Percentiles rank a stretch among this genome's conserved stretches.
Evolutionary conservation across 2,329 filamentous ascomycete genomes (phyloP).

Genomic region (Escovopsis sp.): DNA sequence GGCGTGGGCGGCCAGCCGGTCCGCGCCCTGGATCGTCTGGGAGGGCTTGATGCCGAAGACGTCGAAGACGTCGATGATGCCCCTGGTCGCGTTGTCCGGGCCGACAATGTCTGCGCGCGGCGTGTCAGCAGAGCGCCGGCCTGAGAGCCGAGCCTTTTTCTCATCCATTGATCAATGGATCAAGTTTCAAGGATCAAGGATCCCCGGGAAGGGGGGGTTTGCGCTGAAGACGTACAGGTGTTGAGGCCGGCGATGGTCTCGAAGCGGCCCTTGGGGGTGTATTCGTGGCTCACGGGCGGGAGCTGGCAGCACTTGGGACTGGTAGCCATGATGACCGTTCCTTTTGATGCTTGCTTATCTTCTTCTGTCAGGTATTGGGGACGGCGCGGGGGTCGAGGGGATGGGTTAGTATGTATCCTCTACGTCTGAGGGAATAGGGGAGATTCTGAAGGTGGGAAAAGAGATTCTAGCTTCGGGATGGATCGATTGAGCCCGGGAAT

Average conservation of each 20-base stretch:
- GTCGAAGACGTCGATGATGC: slow-evolving; percentile 32
- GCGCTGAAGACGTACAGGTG: slow-evolving; percentile 20
- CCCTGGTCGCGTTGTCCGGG: slow-evolving; percentile 19
- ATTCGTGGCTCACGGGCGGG: slow-evolving; percentile 24
- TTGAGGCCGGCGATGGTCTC: slow-evolving; percentile 25
- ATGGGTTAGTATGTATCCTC: no score
- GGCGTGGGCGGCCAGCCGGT: slow-evolving; percentile 23
- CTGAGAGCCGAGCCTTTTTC: neutral
- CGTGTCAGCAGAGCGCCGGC: neutral
- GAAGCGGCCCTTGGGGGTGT: slow-evolving; percentile 26
- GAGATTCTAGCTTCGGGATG: neutral
- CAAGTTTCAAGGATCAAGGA: no score
- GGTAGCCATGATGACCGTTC: slow-evolving; percentile 3
- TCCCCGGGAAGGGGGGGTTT: no score
- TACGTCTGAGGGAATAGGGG: no score
- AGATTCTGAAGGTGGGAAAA: no score
- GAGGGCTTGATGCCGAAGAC: slow-evolving; percentile 27
- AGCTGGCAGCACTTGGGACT: slow-evolving; percentile 16
- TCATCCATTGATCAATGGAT: no score
- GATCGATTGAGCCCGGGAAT: neutral
- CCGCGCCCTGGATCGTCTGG: slow-evolving; percentile 34
- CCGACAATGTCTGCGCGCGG: slow-evolving; percentile 19
- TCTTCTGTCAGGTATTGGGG: neutral
- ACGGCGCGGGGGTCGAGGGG: neutral
- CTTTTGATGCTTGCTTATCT: neutral